Evolutionary conservation across 352 stramenopile species (phyloP).

Genomic region (Phytophthora litchii): DNA sequence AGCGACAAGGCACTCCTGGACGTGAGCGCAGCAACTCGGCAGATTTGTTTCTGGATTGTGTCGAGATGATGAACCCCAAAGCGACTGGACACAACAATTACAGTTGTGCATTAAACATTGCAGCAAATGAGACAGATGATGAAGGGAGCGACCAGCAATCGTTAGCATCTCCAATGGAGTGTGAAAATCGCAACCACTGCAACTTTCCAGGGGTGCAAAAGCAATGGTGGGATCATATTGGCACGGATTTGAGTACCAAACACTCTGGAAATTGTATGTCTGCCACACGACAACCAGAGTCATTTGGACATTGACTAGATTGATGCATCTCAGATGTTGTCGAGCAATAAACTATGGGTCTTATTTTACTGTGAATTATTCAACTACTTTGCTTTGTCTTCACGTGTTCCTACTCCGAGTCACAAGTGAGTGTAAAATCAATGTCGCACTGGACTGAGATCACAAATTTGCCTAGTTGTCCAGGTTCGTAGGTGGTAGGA

Average conservation of each 20-base stretch:
- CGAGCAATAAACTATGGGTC: constrained; percentile 12
- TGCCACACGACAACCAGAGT: constrained; percentile 7
- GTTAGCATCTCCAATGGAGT: constrained; percentile 17
- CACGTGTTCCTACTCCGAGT: constrained; percentile 31
- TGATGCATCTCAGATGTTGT: not conserved
- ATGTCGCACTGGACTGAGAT: constrained; percentile 83
- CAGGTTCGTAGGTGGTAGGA: constrained; percentile 88
- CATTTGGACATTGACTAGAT: constrained; percentile 9
- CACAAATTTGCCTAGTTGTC: constrained; percentile 81
- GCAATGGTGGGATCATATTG: constrained; percentile 33
- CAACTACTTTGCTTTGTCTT: not conserved
- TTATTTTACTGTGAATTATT: constrained; percentile 13
- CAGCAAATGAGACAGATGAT: constrained; percentile 34
- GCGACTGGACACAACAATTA: constrained; percentile 11
- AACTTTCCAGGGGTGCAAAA: constrained; percentile 25
- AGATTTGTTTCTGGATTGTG: constrained; percentile 85
- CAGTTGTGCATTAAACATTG: constrained; percentile 5
- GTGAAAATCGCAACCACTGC: constrained; percentile 26
- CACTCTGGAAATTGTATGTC: constrained; percentile 8
- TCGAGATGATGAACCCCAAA: constrained; percentile 68
- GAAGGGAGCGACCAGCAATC: constrained; percentile 33
- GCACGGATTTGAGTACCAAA: constrained; percentile 10
- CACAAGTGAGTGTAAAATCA: constrained; percentile 73
- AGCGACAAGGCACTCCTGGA: constrained; percentile 27
- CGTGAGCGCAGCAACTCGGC: constrained; percentile 75